Percentiles rank a stretch among this genome's conserved stretches.
phyloP scores from a whole-genome alignment of 495 filamentous ascomycete species.

The Tuber melanosporum region DNA sequence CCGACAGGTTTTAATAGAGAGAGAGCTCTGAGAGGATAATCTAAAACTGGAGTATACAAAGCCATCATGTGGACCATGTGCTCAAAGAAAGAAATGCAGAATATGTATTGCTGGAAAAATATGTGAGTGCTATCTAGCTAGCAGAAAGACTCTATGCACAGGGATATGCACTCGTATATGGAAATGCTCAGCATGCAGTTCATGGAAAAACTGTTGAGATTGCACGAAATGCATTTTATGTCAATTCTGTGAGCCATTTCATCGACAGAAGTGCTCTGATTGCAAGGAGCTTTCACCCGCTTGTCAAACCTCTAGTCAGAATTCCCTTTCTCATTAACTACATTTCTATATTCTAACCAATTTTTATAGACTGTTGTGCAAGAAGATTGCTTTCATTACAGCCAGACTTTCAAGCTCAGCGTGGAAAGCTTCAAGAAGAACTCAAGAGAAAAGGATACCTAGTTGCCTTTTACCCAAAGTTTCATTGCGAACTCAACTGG shows the following conservation, averaged over 20 bases:
- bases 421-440: not conserved
- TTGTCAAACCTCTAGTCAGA: not conserved
- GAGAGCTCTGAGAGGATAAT: constrained; percentile 9
- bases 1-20: constrained; percentile 3
- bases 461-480: not conserved
- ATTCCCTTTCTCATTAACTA: not conserved
- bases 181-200: not conserved
- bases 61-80: not conserved
- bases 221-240: not conserved
- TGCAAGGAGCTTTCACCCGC: not conserved
- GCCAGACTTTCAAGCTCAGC: not conserved
- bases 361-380: not conserved
- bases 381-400: not conserved
- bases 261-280: not conserved
- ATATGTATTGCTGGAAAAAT: not conserved
- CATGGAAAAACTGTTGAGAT: not conserved
- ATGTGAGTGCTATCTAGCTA: not conserved
- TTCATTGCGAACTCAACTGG: not conserved
- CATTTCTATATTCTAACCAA: not conserved
- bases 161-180: not conserved
- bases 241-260: not conserved
- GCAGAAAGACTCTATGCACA: not conserved
- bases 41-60: not conserved
- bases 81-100: not conserved
- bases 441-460: not conserved